Base-by-base conservation (phyloP, 345 rosid genomes). In the Gossypium rotundifolium region DNA sequence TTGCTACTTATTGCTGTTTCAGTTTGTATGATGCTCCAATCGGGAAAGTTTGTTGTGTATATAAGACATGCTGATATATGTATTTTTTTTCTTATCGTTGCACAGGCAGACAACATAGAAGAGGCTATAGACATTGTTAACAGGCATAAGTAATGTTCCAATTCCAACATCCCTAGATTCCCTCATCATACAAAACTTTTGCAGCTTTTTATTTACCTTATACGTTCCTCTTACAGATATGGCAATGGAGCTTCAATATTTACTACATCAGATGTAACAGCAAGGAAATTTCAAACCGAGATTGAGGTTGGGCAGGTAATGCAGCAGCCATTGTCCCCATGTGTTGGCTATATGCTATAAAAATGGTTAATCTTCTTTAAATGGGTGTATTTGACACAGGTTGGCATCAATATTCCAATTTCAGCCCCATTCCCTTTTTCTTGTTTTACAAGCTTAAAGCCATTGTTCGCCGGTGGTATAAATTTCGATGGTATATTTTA, bases 241-340 rank as follows among this genome's bases (percentile, higher is more conserved):
- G 89, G 91, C 54, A 86, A 83, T 73, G 93, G 93, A 77, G 93
- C 93, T 80, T 79, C 93, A 63, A 85, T 90, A 74, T 90, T 90
- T 78, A 90, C 96, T 5, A 46, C 88, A 69, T 88, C 93, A 55
- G 89, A 88, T 63, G 82, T 75, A 71, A 86, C 90, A 74, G 96
- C 96, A 4, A 85, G 96, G 82, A 90, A 88, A 78, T 90, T 90
- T 79, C 96, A 88, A 79, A 81, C 86, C 13, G 96, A 90, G 70
- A 81, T 87, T 54, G 93, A 86, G 80, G 93, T 90, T 53, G 93
- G 96, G 29, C 93, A 86, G 93, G 96, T 88, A 84, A 80, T 16
- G 60, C 40, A 2, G 40, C 10, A 22, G n/a, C 17, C 20, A 2
- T 7, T 2, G 18, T 20, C 25, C 18, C 38, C 5, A 12, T 71